phyloP scores from a whole-genome alignment of 805 yeast species.

The Huiozyma naganishii region DNA sequence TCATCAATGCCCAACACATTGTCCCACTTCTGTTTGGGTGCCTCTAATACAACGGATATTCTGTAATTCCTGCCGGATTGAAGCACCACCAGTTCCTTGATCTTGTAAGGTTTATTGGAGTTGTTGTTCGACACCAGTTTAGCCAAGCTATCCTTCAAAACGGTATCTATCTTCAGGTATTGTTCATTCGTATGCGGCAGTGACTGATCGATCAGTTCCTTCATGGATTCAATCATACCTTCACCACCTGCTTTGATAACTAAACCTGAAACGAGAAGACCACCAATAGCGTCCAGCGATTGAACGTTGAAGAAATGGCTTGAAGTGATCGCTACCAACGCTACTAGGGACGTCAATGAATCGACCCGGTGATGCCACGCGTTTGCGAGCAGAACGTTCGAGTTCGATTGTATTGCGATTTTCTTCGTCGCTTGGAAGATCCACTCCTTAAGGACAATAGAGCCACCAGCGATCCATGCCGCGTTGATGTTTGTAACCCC shows the following conservation, averaged over 20 bases:
- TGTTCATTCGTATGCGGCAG: conserved; percentile 40
- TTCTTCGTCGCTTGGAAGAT: conserved; percentile 72
- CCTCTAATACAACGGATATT: conserved; percentile 27
- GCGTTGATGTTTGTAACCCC: conserved; percentile 71
- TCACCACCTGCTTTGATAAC: conserved; percentile 77
- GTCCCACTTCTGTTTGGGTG: conserved; percentile 37
- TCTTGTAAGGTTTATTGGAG: conserved; percentile 28
- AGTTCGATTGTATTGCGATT: conserved; percentile 66
- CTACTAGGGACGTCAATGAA: conserved; percentile 83
- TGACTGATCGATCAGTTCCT: conserved; percentile 72
- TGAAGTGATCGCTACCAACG: conserved; percentile 75
- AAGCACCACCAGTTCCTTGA: conserved; percentile 37
- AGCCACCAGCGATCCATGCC: conserved; percentile 90
- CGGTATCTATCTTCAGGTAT: conserved; percentile 33
- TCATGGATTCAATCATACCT: conserved; percentile 58
- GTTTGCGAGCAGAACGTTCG: conserved; percentile 86
- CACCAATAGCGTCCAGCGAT: conserved; percentile 91
- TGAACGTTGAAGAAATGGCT: conserved; percentile 68
- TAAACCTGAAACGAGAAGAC: conserved; percentile 69
- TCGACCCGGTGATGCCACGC: conserved; percentile 99
- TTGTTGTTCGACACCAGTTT: conserved; percentile 34
- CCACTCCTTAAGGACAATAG: conserved; percentile 81
- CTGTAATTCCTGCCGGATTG: conserved; percentile 49
- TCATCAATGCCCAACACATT: conserved; percentile 33
- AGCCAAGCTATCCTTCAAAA: conserved; percentile 28